Percentiles rank a stretch among this genome's conserved stretches.
Evolutionary conservation across 129 eudicot genomes (phyloP).

Genomic region (Flaveria robusta): DNA sequence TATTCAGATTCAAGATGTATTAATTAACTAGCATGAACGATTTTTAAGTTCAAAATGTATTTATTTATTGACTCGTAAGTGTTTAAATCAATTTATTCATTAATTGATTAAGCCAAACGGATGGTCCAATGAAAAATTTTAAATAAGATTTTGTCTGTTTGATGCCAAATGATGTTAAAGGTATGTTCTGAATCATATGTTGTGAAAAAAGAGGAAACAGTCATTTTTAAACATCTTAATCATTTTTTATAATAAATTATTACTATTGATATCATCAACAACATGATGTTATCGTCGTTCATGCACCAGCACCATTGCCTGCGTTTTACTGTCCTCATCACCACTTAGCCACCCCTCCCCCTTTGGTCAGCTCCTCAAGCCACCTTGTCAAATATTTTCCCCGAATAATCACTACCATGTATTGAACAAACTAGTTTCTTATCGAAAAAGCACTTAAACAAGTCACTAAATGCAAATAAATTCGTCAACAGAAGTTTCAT

Average conservation of each 20-base stretch:
- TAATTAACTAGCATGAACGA: neutral
- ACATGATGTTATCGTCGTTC: too few relatives aligned
- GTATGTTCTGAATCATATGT: too few relatives aligned
- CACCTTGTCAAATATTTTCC: neutral
- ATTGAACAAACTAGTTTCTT: neutral
- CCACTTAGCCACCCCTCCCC: neutral
- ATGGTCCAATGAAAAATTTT: neutral
- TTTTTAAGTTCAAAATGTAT: neutral
- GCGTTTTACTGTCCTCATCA: neutral
- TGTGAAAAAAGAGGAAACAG: neutral
- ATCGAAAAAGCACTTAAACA: neutral
- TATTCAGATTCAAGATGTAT: neutral
- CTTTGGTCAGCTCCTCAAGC: neutral
- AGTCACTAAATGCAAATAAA: conserved; percentile 14
- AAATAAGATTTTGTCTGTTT: neutral
- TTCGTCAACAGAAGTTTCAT: conserved; percentile 19
- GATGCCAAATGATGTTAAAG: neutral
- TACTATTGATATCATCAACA: too few relatives aligned
- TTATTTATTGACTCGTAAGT: neutral
- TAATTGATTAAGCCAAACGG: neutral
- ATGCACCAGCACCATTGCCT: neutral
- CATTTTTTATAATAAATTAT: too few relatives aligned
- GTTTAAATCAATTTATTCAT: neutral
- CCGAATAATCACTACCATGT: neutral
- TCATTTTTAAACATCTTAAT: neutral